phyloP scores from a whole-genome alignment of 805 yeast genomes.

The Saccharomyces mikatae region DNA sequence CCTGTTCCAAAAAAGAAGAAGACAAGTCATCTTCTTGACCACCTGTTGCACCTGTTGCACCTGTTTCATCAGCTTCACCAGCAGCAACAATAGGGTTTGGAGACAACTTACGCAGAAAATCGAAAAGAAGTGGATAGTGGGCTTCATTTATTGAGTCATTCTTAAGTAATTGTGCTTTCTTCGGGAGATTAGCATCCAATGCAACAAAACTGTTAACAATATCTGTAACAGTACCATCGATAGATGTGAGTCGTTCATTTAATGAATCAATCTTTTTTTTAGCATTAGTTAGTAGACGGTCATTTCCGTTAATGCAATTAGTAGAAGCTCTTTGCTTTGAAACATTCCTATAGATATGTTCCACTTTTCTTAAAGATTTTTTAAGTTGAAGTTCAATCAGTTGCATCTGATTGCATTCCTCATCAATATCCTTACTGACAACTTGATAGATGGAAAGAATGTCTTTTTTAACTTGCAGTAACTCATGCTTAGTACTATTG shows the following conservation, averaged over 20 bases:
- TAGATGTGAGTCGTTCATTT: slow-evolving; percentile 6
- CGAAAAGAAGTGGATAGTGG: slow-evolving; percentile 38
- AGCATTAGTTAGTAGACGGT: slow-evolving; percentile 4
- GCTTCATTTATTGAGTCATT: slow-evolving; percentile 33
- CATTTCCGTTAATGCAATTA: slow-evolving; percentile 4
- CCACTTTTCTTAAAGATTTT: slow-evolving; percentile 16
- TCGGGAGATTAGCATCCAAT: slow-evolving; percentile 33
- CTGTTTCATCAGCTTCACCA: slow-evolving; percentile 9
- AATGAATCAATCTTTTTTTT: background rate
- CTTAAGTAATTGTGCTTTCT: slow-evolving; percentile 32
- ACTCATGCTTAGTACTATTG: slow-evolving; percentile 15
- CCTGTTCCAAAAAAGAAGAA: background rate
- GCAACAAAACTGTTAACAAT: slow-evolving; percentile 20
- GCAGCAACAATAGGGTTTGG: slow-evolving; percentile 13
- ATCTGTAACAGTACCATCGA: slow-evolving; percentile 8
- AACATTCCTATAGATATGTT: slow-evolving; percentile 13
- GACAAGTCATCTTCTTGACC: slow-evolving; percentile 2
- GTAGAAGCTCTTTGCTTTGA: slow-evolving; percentile 6
- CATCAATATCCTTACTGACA: slow-evolving; percentile 25
- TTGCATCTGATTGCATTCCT: slow-evolving; percentile 26
- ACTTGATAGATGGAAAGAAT: slow-evolving; percentile 12
- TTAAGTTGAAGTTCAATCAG: slow-evolving; percentile 18
- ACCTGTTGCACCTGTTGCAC: no score
- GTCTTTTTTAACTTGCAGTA: slow-evolving; percentile 18
- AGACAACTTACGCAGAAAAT: slow-evolving; percentile 14